Percentiles rank a stretch among this genome's conserved stretches.
Conservation (phyloP, 2,329 filamentous ascomycete genomes). For the Leptographium radiaticola region DNA sequence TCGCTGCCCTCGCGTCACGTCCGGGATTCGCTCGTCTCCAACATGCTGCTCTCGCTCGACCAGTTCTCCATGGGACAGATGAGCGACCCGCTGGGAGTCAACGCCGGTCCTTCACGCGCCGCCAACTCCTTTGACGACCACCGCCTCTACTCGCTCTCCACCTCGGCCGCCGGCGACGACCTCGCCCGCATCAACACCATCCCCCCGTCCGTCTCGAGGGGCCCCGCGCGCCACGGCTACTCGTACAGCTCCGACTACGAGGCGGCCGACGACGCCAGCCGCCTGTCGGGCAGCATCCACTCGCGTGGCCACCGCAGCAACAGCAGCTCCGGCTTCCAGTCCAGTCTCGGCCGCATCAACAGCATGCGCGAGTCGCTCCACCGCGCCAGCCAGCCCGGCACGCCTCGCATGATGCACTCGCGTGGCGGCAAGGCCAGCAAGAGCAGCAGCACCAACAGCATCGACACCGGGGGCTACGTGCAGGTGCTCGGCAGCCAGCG, state of each 20-base stretch:
- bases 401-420: slow-evolving; percentile 35
- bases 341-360: slow-evolving; percentile 46
- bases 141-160: slow-evolving; percentile 17
- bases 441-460: slow-evolving; percentile 53
- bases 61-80: slow-evolving; percentile 52
- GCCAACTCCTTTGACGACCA: slow-evolving; percentile 22
- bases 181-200: slow-evolving; percentile 6
- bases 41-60: slow-evolving; percentile 89
- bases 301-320: slow-evolving; percentile 60
- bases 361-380: slow-evolving; percentile 40
- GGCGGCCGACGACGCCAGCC: slow-evolving; percentile 38
- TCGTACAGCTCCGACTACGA: slow-evolving; percentile 53
- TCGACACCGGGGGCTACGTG: slow-evolving; percentile 50
- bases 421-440: slow-evolving; percentile 55
- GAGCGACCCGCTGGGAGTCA: slow-evolving; percentile 14
- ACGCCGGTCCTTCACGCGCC: slow-evolving; percentile 12
- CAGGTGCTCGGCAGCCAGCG: slow-evolving; percentile 45
- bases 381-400: slow-evolving; percentile 23
- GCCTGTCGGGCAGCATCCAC: slow-evolving; percentile 36
- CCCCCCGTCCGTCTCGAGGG: slow-evolving; percentile 1
- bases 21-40: slow-evolving; percentile 84
- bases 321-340: slow-evolving; percentile 61
- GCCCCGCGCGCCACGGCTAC: slow-evolving; percentile 28
- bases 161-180: slow-evolving; percentile 12
- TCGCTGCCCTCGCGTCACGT: slow-evolving; percentile 64